Evolutionary conservation across 257 asterid genomes (phyloP).

Genomic region (Cinchona pubescens): DNA sequence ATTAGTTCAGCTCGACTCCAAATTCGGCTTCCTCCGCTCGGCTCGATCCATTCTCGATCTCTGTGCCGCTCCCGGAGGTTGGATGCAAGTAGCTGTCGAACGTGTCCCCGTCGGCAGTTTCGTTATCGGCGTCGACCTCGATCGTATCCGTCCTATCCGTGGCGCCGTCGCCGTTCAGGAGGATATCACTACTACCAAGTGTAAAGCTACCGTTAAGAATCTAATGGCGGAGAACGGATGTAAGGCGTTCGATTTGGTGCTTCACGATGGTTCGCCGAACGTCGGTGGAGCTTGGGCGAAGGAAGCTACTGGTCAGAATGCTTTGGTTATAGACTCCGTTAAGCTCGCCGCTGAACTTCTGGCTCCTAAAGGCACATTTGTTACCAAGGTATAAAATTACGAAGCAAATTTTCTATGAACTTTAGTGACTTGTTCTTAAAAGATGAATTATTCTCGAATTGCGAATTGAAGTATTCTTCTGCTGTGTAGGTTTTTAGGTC

Average conservation of each 20-base stretch:
- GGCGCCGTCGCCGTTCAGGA: conserved; percentile 80
- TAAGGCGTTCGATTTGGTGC: conserved; percentile 70
- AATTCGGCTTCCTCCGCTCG: conserved; percentile 63
- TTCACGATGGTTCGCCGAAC: conserved; percentile 92
- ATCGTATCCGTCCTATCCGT: conserved; percentile 71
- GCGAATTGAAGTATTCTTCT: background rate
- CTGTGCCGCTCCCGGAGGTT: conserved; percentile 98
- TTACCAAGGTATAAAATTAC: conserved; percentile 60
- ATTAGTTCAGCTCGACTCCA: conserved; percentile 79
- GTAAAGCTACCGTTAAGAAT: conserved; percentile 53
- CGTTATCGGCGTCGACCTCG: conserved; percentile 84
- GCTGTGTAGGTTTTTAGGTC: conserved; percentile 96
- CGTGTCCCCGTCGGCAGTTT: conserved; percentile 79
- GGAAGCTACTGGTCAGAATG: conserved; percentile 88
- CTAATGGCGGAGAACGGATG: conserved; percentile 75
- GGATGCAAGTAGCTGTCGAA: conserved; percentile 90
- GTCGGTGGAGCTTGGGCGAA: conserved; percentile 97
- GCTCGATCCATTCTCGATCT: conserved; percentile 81
- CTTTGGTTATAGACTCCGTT: conserved; percentile 83
- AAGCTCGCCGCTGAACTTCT: conserved; percentile 77
- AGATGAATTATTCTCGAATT: too few relatives aligned
- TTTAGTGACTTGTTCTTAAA: background rate
- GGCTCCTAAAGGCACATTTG: conserved; percentile 82
- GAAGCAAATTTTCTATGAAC: background rate
- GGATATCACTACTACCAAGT: conserved; percentile 71